A percentile compares a stretch with the other conserved stretches of the same genome.
Evolutionary conservation across 2,329 filamentous ascomycete species (phyloP).

Genomic region (Sporothrix humicola): DNA sequence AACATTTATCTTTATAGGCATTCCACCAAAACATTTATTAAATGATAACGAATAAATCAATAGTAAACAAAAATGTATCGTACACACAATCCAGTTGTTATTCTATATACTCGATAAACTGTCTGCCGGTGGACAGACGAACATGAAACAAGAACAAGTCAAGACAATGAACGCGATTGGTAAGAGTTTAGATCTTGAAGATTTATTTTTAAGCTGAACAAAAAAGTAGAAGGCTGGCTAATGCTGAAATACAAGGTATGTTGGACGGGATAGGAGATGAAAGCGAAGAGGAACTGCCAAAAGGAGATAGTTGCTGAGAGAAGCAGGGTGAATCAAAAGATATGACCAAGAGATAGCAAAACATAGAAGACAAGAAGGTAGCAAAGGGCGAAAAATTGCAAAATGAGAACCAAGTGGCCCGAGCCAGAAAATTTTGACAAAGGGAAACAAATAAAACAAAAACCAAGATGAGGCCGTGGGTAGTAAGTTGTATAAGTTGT

Average conservation of each 20-base stretch:
- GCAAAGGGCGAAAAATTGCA: not conserved
- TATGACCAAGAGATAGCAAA: not conserved
- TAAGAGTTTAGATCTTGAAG: too few species aligned
- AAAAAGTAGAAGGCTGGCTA: conserved; percentile 1
- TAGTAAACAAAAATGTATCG: too few species aligned
- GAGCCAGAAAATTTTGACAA: conserved; percentile 17
- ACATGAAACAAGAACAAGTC: too few species aligned
- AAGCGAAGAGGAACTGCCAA: not conserved
- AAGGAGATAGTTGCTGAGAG: not conserved
- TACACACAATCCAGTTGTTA: too few species aligned
- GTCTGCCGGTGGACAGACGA: too few species aligned
- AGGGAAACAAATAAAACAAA: not conserved
- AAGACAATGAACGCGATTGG: too few species aligned
- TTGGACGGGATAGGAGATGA: not conserved
- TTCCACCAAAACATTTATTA: too few species aligned
- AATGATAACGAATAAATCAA: too few species aligned
- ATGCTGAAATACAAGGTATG: conserved; percentile 18
- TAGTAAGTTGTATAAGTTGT: not conserved
- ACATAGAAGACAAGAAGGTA: not conserved
- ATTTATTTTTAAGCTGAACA: not conserved
- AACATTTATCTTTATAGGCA: too few species aligned
- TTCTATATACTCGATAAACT: too few species aligned
- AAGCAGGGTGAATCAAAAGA: not conserved
- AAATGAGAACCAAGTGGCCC: not conserved
- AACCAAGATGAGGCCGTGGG: not conserved